Conservation (phyloP, 768 basidiomycete genomes). For the Boletus edulis region DNA sequence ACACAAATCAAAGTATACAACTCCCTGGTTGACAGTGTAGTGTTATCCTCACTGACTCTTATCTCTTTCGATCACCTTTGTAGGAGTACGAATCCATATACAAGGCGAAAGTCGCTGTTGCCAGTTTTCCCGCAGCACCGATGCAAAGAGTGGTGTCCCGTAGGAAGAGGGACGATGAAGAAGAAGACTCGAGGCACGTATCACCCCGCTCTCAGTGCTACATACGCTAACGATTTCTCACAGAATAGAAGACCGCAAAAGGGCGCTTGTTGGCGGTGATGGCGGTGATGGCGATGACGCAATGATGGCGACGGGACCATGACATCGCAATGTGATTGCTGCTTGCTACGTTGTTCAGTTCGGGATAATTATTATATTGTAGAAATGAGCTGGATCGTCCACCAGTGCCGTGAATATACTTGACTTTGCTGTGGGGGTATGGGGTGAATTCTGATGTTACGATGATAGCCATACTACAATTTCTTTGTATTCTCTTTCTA, state of each 20-base stretch:
- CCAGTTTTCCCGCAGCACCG: conserved; percentile 47
- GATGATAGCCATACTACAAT: no score
- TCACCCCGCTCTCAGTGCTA: background rate
- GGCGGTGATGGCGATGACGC: conserved; percentile 33
- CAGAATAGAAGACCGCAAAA: conserved; percentile 45
- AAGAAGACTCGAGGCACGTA: conserved; percentile 51
- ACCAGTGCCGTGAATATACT: conserved; percentile 15
- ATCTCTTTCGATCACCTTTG: background rate
- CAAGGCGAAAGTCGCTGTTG: conserved; percentile 70
- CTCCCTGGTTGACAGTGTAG: background rate
- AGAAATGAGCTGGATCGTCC: conserved; percentile 18
- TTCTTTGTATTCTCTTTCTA: no score
- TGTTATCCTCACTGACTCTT: background rate
- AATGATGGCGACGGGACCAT: conserved; percentile 34
- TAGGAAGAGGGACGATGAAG: conserved; percentile 75
- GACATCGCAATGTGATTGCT: background rate
- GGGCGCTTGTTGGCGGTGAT: conserved; percentile 34
- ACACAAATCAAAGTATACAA: conserved; percentile 81
- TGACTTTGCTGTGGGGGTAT: conserved; percentile 15
- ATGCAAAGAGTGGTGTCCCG: conserved; percentile 44
- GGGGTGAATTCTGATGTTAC: background rate
- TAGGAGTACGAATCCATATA: conserved; percentile 95
- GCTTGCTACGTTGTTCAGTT: background rate
- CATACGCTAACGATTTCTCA: background rate
- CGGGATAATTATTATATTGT: conserved; percentile 25